These are phyloP conservation scores for Gomphus bonarii DNA, from an alignment of 1,284 basidiomycete genomes.

Conservation along the genomic window DNA sequence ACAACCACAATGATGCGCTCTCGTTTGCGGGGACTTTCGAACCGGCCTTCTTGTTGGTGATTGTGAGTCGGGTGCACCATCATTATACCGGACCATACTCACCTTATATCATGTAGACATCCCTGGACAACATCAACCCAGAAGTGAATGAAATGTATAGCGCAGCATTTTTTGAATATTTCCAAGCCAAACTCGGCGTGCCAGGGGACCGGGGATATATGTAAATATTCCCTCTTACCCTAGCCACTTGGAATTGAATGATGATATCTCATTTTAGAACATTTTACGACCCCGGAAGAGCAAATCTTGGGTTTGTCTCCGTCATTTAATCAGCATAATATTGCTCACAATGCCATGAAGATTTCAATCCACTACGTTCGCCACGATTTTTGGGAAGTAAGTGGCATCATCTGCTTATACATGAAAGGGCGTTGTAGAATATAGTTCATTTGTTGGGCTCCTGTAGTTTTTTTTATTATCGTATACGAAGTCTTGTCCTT, in stretches of 20 bases:
- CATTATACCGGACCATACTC: background rate
- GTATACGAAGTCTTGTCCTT: background rate
- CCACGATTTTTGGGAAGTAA: conserved; percentile 29
- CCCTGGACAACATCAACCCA: conserved; percentile 43
- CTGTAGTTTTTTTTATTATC: background rate
- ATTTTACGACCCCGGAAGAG: conserved; percentile 50
- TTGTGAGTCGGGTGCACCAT: conserved; percentile 32
- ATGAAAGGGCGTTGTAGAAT: background rate
- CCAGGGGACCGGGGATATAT: conserved; percentile 47
- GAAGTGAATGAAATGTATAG: conserved; percentile 42
- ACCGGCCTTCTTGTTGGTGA: conserved; percentile 44
- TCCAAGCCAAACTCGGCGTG: conserved; percentile 41
- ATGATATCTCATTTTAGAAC: conserved; percentile 22
- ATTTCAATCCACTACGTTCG: conserved; percentile 37
- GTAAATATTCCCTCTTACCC: conserved; percentile 16
- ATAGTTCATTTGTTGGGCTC: background rate
- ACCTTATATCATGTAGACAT: conserved; percentile 28
- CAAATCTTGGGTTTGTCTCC: conserved; percentile 39
- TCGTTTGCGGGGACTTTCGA: conserved; percentile 52
- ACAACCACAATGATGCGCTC: conserved; percentile 45
- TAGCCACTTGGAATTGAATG: background rate
- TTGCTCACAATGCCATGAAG: conserved; percentile 19
- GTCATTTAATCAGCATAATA: background rate
- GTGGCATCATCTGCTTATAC: background rate
- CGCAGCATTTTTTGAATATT: conserved; percentile 41